Evolutionary conservation across 1,284 basidiomycete species (phyloP).

Genomic region (Sporisorium reilianum): DNA sequence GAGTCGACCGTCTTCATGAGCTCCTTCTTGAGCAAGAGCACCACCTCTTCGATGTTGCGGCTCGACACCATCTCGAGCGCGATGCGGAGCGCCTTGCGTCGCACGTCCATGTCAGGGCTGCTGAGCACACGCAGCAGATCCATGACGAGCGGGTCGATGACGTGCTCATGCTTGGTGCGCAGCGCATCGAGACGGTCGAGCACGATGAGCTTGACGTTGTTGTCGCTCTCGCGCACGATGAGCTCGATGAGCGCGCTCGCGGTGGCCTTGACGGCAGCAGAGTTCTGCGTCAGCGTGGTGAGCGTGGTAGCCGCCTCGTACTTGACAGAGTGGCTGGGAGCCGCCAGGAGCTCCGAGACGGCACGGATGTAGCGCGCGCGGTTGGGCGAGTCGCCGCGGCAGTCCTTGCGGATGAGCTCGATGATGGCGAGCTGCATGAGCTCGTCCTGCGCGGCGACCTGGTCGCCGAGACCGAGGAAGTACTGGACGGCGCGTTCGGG

Average conservation of each 20-base stretch:
- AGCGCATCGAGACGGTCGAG: slow-evolving; percentile 89
- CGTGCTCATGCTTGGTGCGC: slow-evolving; percentile 87
- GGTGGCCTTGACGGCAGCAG: slow-evolving; percentile 94
- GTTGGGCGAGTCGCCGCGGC: slow-evolving; percentile 77
- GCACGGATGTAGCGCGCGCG: slow-evolving; percentile 85
- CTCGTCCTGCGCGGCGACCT: slow-evolving; percentile 87
- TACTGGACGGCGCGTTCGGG: slow-evolving; percentile 93
- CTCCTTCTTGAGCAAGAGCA: slow-evolving; percentile 96
- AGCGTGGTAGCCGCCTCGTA: slow-evolving; percentile 97
- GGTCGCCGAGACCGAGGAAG: slow-evolving; percentile 85
- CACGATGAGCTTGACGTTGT: slow-evolving; percentile 99
- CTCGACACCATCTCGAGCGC: slow-evolving; percentile 94
- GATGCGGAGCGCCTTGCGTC: slow-evolving; percentile 89
- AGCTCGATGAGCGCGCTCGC: slow-evolving; percentile 90
- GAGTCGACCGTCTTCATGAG: slow-evolving; percentile 79
- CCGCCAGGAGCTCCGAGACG: slow-evolving; percentile 94
- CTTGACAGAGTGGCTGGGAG: slow-evolving; percentile 92
- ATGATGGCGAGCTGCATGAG: slow-evolving; percentile 95
- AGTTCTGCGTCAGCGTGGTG: slow-evolving; percentile 93
- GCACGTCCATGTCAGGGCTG: slow-evolving; percentile 95
- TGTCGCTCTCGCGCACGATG: slow-evolving; percentile 94
- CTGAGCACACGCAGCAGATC: slow-evolving; percentile 92
- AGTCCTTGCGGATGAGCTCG: slow-evolving; percentile 92
- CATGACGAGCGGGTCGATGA: slow-evolving; percentile 93
- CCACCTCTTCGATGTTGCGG: slow-evolving; percentile 97